phyloP scores from a whole-genome alignment of 2,329 filamentous ascomycete species.

The Botryotinia globosa region DNA sequence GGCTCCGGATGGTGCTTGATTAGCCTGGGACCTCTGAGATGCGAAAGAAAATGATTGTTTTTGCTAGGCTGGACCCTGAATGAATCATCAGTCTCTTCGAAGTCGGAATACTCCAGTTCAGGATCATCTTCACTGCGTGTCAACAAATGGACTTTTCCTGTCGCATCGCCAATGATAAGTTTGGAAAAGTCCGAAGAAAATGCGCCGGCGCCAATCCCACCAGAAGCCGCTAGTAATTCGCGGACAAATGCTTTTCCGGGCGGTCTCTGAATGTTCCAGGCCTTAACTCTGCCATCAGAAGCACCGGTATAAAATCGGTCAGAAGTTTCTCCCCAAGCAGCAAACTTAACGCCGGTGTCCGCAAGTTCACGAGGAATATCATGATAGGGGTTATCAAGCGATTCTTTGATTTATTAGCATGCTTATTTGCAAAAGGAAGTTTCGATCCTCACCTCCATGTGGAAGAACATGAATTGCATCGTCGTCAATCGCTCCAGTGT shows the following conservation, averaged over 20 bases:
- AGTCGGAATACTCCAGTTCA: slow-evolving; percentile 29
- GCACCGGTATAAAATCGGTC: slow-evolving; percentile 62
- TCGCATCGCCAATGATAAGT: slow-evolving; percentile 59
- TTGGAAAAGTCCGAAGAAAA: slow-evolving; percentile 57
- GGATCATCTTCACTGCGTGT: slow-evolving; percentile 44
- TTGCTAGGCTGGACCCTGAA: not conserved
- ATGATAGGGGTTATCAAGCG: slow-evolving; percentile 35
- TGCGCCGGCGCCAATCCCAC: slow-evolving; percentile 55
- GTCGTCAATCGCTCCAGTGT: slow-evolving; percentile 52
- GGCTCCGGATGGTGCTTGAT: slow-evolving; percentile 52
- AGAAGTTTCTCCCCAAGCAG: slow-evolving; percentile 55
- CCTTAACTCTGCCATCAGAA: slow-evolving; percentile 60
- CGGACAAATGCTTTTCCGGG: slow-evolving; percentile 47
- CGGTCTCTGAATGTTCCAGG: slow-evolving; percentile 56
- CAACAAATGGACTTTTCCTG: slow-evolving; percentile 57
- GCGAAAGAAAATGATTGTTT: not conserved
- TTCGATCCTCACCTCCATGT: slow-evolving; percentile 46
- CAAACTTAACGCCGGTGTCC: slow-evolving; percentile 63
- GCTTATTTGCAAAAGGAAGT: not conserved
- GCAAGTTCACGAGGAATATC: slow-evolving; percentile 47
- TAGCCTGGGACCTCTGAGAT: slow-evolving; percentile 42
- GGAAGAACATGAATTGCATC: slow-evolving; percentile 53
- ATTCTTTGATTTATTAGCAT: slow-evolving; percentile 29
- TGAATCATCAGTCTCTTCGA: not conserved
- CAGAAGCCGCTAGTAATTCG: slow-evolving; percentile 53